A percentile compares a stretch with the other conserved stretches of the same genome.
These are phyloP conservation scores for Cercospora canescens DNA, from an alignment of 2,329 filamentous ascomycete genomes.

Conservation along the genomic window DNA sequence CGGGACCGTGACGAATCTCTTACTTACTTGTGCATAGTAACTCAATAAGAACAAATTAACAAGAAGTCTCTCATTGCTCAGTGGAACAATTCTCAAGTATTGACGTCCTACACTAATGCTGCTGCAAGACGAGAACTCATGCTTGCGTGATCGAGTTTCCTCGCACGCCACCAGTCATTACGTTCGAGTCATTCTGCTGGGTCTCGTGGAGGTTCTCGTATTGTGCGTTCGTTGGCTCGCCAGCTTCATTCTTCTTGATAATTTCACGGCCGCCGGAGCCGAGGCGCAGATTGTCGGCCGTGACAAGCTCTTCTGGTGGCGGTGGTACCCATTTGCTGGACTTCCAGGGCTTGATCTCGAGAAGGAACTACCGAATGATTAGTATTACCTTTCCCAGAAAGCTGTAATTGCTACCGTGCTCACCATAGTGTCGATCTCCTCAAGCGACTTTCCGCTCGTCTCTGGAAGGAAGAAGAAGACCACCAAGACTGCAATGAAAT, in stretches of 20 bases:
- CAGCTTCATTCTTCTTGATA: conserved; percentile 28
- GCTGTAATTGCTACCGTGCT: not conserved
- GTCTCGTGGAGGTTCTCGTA: conserved; percentile 16
- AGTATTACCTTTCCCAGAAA: not conserved
- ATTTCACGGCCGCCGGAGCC: conserved; percentile 29
- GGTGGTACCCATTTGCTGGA: conserved; percentile 32
- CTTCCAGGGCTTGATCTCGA: conserved; percentile 31
- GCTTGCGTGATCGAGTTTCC: conserved; percentile 13
- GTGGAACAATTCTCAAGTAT: not conserved
- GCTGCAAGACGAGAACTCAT: not conserved
- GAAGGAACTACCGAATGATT: conserved; percentile 19
- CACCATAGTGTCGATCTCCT: conserved; percentile 37
- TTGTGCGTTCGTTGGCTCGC: conserved; percentile 8
- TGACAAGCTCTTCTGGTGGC: conserved; percentile 26
- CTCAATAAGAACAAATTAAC: not conserved
- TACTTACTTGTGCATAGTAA: not conserved
- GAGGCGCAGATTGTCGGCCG: conserved; percentile 28
- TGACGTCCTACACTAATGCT: not conserved
- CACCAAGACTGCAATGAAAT: conserved; percentile 31
- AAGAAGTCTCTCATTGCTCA: not conserved
- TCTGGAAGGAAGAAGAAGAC: conserved; percentile 38
- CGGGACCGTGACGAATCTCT: not conserved
- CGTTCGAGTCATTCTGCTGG: conserved; percentile 10
- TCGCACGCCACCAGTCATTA: conserved; percentile 9
- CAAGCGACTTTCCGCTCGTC: conserved; percentile 33